These are phyloP conservation scores for Oenanthe sinensis DNA, from an alignment of 129 eudicot genomes.

Conservation along the genomic window DNA sequence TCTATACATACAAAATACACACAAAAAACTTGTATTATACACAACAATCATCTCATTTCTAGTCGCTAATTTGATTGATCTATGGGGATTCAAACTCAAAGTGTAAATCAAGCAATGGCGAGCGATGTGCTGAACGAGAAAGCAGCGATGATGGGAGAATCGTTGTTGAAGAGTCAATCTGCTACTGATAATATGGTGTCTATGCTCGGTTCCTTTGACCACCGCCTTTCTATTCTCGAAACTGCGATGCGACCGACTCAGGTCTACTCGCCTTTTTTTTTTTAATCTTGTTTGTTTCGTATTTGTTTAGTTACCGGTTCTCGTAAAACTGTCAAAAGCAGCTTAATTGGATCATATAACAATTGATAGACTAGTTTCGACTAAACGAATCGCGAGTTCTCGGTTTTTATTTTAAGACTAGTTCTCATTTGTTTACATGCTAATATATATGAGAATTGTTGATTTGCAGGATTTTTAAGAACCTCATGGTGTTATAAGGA, in stretches of 20 bases:
- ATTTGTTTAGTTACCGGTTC: background rate
- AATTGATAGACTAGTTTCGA: no score
- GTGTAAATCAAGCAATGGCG: slow-evolving; percentile 21
- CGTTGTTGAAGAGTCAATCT: slow-evolving; percentile 70
- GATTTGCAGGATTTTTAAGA: background rate
- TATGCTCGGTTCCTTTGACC: slow-evolving; percentile 88
- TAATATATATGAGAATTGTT: background rate
- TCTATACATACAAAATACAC: background rate
- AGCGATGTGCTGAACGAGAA: slow-evolving; percentile 57
- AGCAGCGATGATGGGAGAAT: slow-evolving; percentile 88
- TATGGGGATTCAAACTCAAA: slow-evolving; percentile 48
- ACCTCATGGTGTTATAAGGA: background rate
- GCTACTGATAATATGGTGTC: slow-evolving; percentile 82
- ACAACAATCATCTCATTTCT: background rate
- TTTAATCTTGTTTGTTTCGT: background rate
- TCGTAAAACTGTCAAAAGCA: background rate
- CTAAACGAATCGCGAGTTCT: background rate
- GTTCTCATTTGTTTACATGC: background rate
- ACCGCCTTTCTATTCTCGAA: slow-evolving; percentile 94
- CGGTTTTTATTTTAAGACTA: background rate
- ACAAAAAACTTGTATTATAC: background rate
- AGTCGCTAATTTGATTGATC: background rate
- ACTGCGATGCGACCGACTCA: slow-evolving; percentile 99
- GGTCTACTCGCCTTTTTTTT: slow-evolving; percentile 23
- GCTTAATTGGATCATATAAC: background rate